Conservation (phyloP, 495 filamentous ascomycete species). For the Physcia stellaris region DNA sequence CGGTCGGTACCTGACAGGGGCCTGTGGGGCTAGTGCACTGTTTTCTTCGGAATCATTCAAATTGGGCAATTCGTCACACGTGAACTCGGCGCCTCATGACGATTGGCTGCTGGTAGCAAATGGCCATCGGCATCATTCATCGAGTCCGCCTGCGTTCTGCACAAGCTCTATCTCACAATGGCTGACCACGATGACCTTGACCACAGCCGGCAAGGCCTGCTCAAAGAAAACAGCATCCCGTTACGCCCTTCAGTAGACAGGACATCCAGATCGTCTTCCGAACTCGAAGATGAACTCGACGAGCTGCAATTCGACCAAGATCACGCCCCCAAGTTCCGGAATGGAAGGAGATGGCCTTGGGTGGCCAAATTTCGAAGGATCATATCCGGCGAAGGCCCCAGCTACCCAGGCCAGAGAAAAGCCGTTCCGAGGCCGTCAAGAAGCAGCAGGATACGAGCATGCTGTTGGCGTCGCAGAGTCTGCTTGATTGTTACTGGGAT, state of each 20-base stretch:
- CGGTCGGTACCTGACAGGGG: too few relatives aligned
- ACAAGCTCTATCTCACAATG: too few relatives aligned
- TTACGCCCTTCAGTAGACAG: constrained; percentile 28
- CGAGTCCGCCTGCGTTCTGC: too few relatives aligned
- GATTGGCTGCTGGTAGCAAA: too few relatives aligned
- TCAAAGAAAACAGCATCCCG: constrained; percentile 2
- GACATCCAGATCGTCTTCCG: constrained; percentile 3
- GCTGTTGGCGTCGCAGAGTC: constrained; percentile 7
- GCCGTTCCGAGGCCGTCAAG: not conserved
- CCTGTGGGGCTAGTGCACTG: too few relatives aligned
- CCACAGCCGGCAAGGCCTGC: constrained; percentile 10
- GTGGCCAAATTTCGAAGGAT: not conserved
- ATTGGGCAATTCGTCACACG: too few relatives aligned
- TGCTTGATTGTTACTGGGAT: constrained; percentile 7
- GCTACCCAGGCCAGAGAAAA: not conserved
- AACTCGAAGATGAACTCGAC: constrained; percentile 5
- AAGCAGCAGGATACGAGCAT: constrained; percentile 5
- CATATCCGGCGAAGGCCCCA: not conserved
- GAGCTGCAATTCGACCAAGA: constrained; percentile 5
- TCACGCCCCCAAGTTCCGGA: constrained; percentile 4
- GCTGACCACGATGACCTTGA: constrained; percentile 3
- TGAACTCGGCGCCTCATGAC: too few relatives aligned
- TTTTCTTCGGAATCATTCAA: too few relatives aligned
- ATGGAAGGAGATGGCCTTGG: not conserved
- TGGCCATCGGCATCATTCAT: too few relatives aligned